These are phyloP conservation scores for Penicillium hesseltinei DNA, from an alignment of 2,329 filamentous ascomycete species.

Conservation along the genomic window DNA sequence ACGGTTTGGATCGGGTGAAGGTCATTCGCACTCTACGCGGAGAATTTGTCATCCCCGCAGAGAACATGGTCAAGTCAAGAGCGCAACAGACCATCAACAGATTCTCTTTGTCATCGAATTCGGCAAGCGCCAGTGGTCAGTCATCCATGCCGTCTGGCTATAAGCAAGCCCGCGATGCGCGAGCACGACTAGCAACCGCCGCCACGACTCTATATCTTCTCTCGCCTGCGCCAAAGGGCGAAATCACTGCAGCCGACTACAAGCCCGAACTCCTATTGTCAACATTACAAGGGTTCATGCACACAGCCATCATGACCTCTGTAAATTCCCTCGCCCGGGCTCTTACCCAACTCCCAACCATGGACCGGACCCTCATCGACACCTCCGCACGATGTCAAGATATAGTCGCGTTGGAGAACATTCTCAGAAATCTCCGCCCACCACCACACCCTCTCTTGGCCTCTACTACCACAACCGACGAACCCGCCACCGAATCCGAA, in stretches of 20 bases:
- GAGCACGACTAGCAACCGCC: conserved; percentile 69
- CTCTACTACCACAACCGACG: conserved; percentile 15
- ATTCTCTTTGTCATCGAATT: conserved; percentile 69
- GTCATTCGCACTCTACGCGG: conserved; percentile 69
- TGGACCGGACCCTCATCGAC: conserved; percentile 79
- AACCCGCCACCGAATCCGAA: conserved; percentile 29
- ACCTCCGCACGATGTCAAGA: conserved; percentile 84
- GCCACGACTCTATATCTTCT: conserved; percentile 76
- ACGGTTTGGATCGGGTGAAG: conserved; percentile 71
- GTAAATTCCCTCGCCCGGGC: conserved; percentile 71
- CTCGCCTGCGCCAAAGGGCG: conserved; percentile 61
- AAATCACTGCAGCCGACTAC: conserved; percentile 49
- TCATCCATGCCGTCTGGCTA: conserved; percentile 49
- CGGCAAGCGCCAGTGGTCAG: conserved; percentile 27
- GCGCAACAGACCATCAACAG: conserved; percentile 79
- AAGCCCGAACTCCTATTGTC: conserved; percentile 71
- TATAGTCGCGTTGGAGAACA: conserved; percentile 78
- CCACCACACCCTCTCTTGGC: conserved; percentile 66
- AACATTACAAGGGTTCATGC: conserved; percentile 77
- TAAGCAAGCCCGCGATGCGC: conserved; percentile 69
- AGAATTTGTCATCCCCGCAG: conserved; percentile 67
- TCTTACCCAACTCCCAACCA: conserved; percentile 72
- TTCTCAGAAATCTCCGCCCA: conserved; percentile 67
- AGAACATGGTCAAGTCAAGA: conserved; percentile 68
- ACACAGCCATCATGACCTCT: conserved; percentile 75